Evolutionary conservation across 768 basidiomycete genomes (phyloP), one percentile per base, ranked within the genome.

Genomic region (Boletus reticulatus): DNA sequence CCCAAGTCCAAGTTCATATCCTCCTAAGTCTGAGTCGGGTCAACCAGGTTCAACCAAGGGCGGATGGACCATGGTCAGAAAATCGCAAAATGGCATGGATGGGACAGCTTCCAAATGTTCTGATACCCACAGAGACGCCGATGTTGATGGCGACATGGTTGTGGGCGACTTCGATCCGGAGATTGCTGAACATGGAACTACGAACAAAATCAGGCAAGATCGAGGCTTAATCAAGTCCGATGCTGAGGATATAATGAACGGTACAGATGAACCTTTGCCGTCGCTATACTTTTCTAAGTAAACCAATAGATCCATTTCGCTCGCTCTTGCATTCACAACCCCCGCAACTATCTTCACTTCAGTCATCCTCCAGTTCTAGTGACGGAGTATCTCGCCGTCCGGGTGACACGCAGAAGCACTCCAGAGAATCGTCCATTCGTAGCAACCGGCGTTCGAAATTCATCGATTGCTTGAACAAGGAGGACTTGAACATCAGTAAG

Each of bases 401-500:
- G 27, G 53, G 63, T 49, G 71, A 74, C 42, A 77, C 80, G 2
- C 84, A 83, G 65, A 88, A 84, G 61, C 77, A 88, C 17, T 74
- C 82, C 66, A 82, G 89, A 20, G 88, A 91, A 70, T 80, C 82
- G 17, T 92, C 90, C 11, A 88, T 92, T 68, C 82, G 84, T 53
- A 84, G 87, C 12, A 91, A 88, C 66, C 80, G 89, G 60, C 82
- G 84, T 50, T 80, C 85, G 57, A 94, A 92, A 65, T 94, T 96
- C 67, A 74, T 90, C 39, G 87, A 89, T 55, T 93, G 89, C 68
- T 73, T 96, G 42, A 80, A 78, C 29, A 80, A 79, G 55, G 84
- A 87, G 51, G 89, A 92, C 60, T 86, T 95, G 47, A 88, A 93
- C 68, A 88, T 97, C 45, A 83, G 89, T 90, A 63, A 59, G 85